These are phyloP conservation scores for Styphnolobium japonicum DNA, from an alignment of 306 rosid genomes.

Conservation along the genomic window DNA sequence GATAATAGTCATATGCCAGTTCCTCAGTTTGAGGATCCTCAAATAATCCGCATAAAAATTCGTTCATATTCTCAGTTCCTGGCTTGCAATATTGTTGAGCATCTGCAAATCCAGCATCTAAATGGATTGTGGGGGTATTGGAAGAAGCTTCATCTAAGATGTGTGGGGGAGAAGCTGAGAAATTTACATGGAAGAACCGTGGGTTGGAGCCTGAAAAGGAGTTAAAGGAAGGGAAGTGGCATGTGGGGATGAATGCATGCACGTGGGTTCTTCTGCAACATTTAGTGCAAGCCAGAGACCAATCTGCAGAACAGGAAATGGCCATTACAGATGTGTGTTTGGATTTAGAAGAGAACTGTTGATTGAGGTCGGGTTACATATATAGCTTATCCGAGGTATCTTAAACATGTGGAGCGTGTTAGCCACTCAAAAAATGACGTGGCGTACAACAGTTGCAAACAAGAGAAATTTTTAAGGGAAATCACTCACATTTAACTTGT, in stretches of 20 bases:
- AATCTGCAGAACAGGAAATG: constrained; percentile 52
- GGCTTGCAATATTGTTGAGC: constrained; percentile 19
- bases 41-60: constrained; percentile 48
- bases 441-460: background rate
- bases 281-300: constrained; percentile 37
- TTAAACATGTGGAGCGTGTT: constrained; percentile 17
- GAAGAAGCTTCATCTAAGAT: constrained; percentile 48
- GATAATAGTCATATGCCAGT: constrained; percentile 52
- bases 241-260: constrained; percentile 27
- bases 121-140: constrained; percentile 24
- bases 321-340: constrained; percentile 45
- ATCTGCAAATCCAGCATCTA: constrained; percentile 29
- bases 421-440: constrained; percentile 33
- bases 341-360: constrained; percentile 3
- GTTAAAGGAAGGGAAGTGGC: constrained; percentile 31
- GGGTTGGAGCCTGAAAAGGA: constrained; percentile 25
- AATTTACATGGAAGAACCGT: constrained; percentile 30
- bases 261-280: constrained; percentile 23
- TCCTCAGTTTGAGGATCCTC: constrained; percentile 43
- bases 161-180: constrained; percentile 49
- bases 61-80: constrained; percentile 39
- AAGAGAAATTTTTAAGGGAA: too few species aligned
- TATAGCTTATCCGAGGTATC: constrained; percentile 35
- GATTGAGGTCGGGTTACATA: background rate
- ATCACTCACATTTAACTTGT: too few species aligned